These are phyloP conservation scores for Powellomyces hirtus DNA, from an alignment of 192 early-diverging fungal genomes.

Conservation along the genomic window DNA sequence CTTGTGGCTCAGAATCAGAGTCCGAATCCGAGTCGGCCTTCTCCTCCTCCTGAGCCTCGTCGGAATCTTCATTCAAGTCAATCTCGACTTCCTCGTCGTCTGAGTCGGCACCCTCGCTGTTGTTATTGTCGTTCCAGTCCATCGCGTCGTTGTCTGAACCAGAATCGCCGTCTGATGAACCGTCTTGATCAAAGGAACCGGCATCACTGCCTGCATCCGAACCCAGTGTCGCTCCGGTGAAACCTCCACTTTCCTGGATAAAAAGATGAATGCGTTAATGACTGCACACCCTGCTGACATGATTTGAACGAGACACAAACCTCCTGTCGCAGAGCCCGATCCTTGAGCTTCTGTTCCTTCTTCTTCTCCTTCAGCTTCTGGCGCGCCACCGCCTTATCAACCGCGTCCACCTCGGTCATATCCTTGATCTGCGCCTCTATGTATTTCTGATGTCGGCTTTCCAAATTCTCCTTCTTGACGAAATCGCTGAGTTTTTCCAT, in stretches of 20 bases:
- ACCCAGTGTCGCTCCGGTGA: not conserved
- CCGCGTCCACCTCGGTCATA: conserved; percentile 75
- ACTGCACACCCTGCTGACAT: not conserved
- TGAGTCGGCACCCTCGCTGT: too few species aligned
- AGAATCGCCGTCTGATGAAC: not conserved
- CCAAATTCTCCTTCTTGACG: conserved; percentile 68
- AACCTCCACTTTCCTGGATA: conserved; percentile 19
- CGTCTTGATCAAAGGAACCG: not conserved
- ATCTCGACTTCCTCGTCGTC: conserved; percentile 34
- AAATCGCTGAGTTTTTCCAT: conserved; percentile 81
- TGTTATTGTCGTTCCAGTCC: not conserved
- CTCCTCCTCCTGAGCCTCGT: conserved; percentile 21
- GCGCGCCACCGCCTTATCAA: conserved; percentile 68
- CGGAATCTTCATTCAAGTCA: conserved; percentile 35
- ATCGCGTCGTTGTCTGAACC: not conserved
- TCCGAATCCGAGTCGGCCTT: not conserved
- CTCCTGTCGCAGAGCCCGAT: conserved; percentile 29
- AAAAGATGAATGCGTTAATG: not conserved
- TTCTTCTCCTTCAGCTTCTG: conserved; percentile 74
- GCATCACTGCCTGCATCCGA: not conserved
- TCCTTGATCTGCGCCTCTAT: conserved; percentile 62
- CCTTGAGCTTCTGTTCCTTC: conserved; percentile 33
- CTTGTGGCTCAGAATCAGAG: conserved; percentile 6
- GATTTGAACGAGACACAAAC: not conserved
- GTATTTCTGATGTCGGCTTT: conserved; percentile 64